A percentile compares a stretch with the other conserved stretches of the same genome.
Conservation (phyloP, 2,329 filamentous ascomycete species). For the Curvularia verruculosa region DNA sequence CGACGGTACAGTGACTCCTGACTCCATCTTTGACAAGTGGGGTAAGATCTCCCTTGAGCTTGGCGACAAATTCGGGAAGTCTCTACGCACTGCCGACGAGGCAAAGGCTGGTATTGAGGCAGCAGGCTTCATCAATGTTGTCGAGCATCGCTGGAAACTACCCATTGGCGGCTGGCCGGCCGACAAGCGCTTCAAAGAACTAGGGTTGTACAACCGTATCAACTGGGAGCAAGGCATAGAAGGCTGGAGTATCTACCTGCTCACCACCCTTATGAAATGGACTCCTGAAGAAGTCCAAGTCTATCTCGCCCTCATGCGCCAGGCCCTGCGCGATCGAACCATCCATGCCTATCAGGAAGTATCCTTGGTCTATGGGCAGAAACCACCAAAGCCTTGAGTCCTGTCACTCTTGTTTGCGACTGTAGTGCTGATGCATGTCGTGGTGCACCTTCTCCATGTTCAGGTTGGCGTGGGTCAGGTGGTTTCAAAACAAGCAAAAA, state of each 20-base stretch:
- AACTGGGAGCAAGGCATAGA: constrained; percentile 40
- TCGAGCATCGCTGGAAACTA: constrained; percentile 52
- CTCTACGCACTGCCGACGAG: constrained; percentile 44
- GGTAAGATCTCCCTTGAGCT: constrained; percentile 33
- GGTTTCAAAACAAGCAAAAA: background rate
- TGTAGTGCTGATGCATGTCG: background rate
- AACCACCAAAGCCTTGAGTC: constrained; percentile 11
- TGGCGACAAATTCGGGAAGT: constrained; percentile 43
- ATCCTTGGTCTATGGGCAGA: constrained; percentile 30
- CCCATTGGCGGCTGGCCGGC: constrained; percentile 33
- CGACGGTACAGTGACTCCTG: constrained; percentile 33
- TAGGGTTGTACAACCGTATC: constrained; percentile 49
- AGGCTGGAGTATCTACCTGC: constrained; percentile 33
- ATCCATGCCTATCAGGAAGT: constrained; percentile 40
- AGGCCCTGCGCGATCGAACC: constrained; percentile 32
- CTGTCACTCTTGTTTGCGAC: background rate
- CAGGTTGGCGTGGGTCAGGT: background rate
- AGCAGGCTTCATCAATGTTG: constrained; percentile 61
- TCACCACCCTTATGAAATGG: constrained; percentile 45
- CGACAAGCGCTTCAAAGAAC: constrained; percentile 57
- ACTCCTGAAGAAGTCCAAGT: constrained; percentile 53
- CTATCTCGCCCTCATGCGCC: constrained; percentile 40
- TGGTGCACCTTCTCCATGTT: background rate
- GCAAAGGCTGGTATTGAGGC: constrained; percentile 55
- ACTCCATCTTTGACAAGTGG: constrained; percentile 34